Evolutionary conservation across 140 eudicot species (phyloP).

Genomic region (Bidens hawaiensis): DNA sequence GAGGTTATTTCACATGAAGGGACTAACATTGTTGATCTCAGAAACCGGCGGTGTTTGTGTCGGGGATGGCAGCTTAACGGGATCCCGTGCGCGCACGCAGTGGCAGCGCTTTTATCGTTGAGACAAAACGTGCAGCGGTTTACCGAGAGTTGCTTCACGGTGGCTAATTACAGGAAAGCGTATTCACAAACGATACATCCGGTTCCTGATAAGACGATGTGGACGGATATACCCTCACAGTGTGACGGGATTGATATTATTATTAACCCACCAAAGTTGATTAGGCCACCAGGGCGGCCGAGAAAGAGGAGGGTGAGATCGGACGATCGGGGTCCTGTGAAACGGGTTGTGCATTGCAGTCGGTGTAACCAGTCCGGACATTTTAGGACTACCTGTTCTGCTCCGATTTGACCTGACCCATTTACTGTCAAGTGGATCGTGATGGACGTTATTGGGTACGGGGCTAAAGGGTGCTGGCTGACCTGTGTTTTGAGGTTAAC

Average conservation of each 20-base stretch:
- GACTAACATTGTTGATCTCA: conserved; percentile 67
- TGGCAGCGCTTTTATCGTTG: conserved; percentile 84
- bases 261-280: conserved; percentile 77
- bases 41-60: conserved; percentile 74
- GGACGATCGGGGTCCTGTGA: conserved; percentile 70
- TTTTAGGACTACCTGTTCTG: conserved; percentile 83
- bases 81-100: conserved; percentile 93
- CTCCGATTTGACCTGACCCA: conserved; percentile 48
- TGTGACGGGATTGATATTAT: conserved; percentile 33
- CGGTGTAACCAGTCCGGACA: conserved; percentile 93
- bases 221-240: conserved; percentile 33
- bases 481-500: conserved; percentile 1
- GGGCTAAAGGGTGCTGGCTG: not conserved
- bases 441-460: not conserved
- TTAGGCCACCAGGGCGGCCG: conserved; percentile 68
- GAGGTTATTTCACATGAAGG: conserved; percentile 85
- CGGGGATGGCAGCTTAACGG: conserved; percentile 91
- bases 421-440: not conserved
- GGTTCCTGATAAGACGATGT: conserved; percentile 63
- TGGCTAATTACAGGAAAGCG: conserved; percentile 64
- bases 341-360: conserved; percentile 92
- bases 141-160: conserved; percentile 83
- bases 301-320: conserved; percentile 69
- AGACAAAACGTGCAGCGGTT: conserved; percentile 82
- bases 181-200: conserved; percentile 94